phyloP scores from a whole-genome alignment of 2,329 filamentous ascomycete genomes.

The Neonectria hederae region DNA sequence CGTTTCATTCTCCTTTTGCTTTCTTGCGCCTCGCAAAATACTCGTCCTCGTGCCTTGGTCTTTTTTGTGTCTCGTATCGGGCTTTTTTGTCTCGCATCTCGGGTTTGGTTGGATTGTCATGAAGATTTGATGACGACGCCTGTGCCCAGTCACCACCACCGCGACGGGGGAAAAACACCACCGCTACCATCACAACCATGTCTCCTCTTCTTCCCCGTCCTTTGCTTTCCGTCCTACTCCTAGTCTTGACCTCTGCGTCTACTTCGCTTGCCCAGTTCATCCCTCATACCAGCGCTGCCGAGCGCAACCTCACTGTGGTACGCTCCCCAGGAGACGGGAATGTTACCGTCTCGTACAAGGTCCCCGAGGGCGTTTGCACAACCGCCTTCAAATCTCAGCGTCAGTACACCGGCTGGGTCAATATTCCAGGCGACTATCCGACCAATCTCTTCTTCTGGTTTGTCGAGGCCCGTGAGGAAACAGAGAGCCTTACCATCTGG shows the following conservation, averaged over 20 bases:
- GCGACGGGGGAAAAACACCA: constrained; percentile 14
- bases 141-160: constrained; percentile 29
- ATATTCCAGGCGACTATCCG: constrained; percentile 63
- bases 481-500: constrained; percentile 64
- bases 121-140: constrained; percentile 35
- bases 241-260: constrained; percentile 31
- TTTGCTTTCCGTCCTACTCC: constrained; percentile 23
- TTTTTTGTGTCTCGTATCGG: constrained; percentile 13
- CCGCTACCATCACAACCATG: constrained; percentile 22
- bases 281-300: constrained; percentile 39
- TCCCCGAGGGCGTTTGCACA: constrained; percentile 67
- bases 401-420: constrained; percentile 77
- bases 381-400: constrained; percentile 72
- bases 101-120: constrained; percentile 4
- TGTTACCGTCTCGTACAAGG: constrained; percentile 75
- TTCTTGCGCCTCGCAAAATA: constrained; percentile 19
- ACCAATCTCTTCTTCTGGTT: constrained; percentile 65
- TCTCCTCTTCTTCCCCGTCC: constrained; percentile 17
- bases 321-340: constrained; percentile 69
- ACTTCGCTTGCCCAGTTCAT: constrained; percentile 47
- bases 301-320: constrained; percentile 63
- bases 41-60: constrained; percentile 17
- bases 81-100: neutral
- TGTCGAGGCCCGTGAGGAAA: constrained; percentile 55
- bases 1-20: constrained; percentile 7